Evolutionary conservation across 768 basidiomycete species (phyloP), one percentile per base, ranked within the genome.

Genomic region (Hericium rajendrae): DNA sequence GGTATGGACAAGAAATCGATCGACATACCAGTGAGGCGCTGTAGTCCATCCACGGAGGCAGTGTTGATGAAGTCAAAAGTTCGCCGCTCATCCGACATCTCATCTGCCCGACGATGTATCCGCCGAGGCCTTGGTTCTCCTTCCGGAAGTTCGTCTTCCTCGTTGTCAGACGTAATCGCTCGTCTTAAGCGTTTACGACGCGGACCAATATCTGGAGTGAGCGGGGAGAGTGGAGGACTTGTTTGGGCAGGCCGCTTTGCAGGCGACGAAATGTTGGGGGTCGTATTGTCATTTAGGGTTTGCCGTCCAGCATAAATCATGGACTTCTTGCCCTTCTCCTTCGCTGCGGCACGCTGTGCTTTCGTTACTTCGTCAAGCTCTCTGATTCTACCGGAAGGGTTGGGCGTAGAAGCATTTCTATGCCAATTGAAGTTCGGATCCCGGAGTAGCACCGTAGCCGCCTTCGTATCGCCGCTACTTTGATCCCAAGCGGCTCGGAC

Each of bases 261-360:
- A 46, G 43, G 43, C 8, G 43, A 46, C 20, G n/a, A 18, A 15
- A n/a, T 46, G n/a, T 9, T 6, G 16, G 61, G 57, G 56, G 60
- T 79, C 51, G 69, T 71, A 56, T 80, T 80, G 32, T 32, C 32
- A 32, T 32, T 32, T 38, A 85, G 71, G 28, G 72, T 70, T 40
- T 76, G 69, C 56, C 86, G 79, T 61, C 85, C 86, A 43, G 85
- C 84, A 62, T 91, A 91, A 52, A 91, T 91, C 68, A 83, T 77
- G n/a, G 89, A 91, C 65, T 81, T 85, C 69, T 86, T 90, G 20
- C 84, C 87, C 69, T 88, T 84, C 71, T 89, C 87, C 66, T 76
- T 84, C 57, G 75, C 76, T 38, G 85, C 83, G 18, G 77, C 80
- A 59, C 84, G 77, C 60, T 76, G 80, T 2, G 84, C 86, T 62